phyloP scores from a whole-genome alignment of 148 eudicot genomes.

The Mesembryanthemum crystallinum region DNA sequence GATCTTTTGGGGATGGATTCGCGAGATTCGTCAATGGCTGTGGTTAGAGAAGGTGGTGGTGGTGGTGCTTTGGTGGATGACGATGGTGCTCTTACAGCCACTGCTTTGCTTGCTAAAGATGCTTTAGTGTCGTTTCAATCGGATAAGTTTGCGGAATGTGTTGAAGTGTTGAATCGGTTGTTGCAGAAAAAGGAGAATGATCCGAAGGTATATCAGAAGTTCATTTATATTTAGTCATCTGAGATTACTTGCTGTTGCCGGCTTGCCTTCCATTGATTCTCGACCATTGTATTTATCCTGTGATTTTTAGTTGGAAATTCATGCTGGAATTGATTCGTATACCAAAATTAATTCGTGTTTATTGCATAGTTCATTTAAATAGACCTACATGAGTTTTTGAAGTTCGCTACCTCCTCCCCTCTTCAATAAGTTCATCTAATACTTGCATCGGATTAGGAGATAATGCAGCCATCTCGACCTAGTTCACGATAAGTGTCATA shows the following conservation, averaged over 20 bases:
- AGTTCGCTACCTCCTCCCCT: not conserved
- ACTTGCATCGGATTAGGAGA: not conserved
- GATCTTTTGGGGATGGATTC: conserved; percentile 62
- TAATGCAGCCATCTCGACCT: not conserved
- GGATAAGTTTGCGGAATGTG: conserved; percentile 69
- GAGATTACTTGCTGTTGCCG: not conserved
- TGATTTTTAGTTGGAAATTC: not conserved
- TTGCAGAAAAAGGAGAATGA: conserved; percentile 55
- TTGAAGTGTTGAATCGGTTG: conserved; percentile 60
- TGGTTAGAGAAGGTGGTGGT: conserved; percentile 29
- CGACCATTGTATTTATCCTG: not conserved
- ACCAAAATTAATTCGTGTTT: not conserved
- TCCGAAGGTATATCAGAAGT: conserved; percentile 53
- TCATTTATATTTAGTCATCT: not conserved
- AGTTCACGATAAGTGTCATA: not conserved
- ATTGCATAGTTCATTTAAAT: not conserved
- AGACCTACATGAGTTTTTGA: not conserved
- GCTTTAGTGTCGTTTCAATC: conserved; percentile 60
- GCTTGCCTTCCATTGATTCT: not conserved
- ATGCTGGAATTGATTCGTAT: not conserved
- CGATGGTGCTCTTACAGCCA: conserved; percentile 37
- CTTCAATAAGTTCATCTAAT: not conserved
- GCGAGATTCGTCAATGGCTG: conserved; percentile 41
- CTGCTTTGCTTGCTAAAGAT: conserved; percentile 60
- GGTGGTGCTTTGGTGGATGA: conserved; percentile 40